phyloP scores from a whole-genome alignment of 2,329 filamentous ascomycete genomes.

The Arthrobotrys conoides region DNA sequence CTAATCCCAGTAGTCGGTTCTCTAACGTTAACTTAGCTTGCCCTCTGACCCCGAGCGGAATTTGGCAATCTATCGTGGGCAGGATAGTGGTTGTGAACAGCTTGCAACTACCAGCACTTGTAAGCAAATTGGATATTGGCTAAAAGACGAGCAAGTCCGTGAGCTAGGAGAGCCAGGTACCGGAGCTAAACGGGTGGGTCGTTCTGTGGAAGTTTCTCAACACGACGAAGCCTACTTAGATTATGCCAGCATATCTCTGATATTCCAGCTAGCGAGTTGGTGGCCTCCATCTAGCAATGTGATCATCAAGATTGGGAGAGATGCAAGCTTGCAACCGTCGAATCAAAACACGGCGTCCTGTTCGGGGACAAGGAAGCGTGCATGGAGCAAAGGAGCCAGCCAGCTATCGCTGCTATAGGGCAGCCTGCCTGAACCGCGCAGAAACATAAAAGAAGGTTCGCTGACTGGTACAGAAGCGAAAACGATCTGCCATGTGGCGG shows the following conservation, averaged over 20 bases:
- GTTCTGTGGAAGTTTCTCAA: slow-evolving; percentile 40
- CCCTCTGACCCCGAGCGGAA: slow-evolving; percentile 25
- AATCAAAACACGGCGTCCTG: slow-evolving; percentile 35
- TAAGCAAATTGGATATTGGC: slow-evolving; percentile 45
- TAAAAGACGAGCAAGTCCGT: slow-evolving; percentile 45
- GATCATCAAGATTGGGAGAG: slow-evolving; percentile 46
- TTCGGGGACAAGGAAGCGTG: slow-evolving; percentile 45
- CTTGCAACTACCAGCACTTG: slow-evolving; percentile 35
- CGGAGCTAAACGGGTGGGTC: slow-evolving; percentile 58
- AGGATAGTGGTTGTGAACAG: slow-evolving; percentile 33
- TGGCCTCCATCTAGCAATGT: slow-evolving; percentile 49
- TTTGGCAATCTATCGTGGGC: slow-evolving; percentile 44
- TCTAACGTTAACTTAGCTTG: slow-evolving; percentile 48
- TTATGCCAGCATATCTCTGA: slow-evolving; percentile 47
- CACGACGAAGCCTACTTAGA: slow-evolving; percentile 24
- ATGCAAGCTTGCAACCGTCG: slow-evolving; percentile 22
- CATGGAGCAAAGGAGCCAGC: slow-evolving; percentile 36
- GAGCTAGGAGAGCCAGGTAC: slow-evolving; percentile 29
- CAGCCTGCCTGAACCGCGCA: slow-evolving; percentile 37
- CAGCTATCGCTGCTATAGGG: slow-evolving; percentile 32
- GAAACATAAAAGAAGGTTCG: slow-evolving; percentile 59
- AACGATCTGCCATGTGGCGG: slow-evolving; percentile 61
- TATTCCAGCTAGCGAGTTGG: slow-evolving; percentile 42
- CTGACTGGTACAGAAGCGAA: slow-evolving; percentile 60
- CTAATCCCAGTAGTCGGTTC: slow-evolving; percentile 38